phyloP scores from a whole-genome alignment of 306 rosid species.

The Malus fusca region DNA sequence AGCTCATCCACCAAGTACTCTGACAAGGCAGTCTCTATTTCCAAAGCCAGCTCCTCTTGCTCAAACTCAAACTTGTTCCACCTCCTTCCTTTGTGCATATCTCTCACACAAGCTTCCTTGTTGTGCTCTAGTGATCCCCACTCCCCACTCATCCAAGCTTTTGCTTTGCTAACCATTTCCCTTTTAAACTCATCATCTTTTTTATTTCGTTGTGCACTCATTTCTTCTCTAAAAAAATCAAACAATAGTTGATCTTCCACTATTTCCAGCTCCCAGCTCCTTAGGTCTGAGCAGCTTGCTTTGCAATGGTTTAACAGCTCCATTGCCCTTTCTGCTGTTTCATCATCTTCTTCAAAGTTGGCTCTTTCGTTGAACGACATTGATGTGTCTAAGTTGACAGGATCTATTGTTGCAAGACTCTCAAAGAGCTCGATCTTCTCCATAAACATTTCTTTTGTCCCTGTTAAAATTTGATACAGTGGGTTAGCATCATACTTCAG shows the following conservation, averaged over 20 bases:
- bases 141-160: constrained; percentile 35
- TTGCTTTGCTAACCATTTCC: constrained; percentile 34
- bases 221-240: constrained; percentile 50
- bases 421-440: constrained; percentile 37
- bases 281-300: constrained; percentile 17
- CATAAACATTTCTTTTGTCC: constrained; percentile 39
- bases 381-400: constrained; percentile 16
- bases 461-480: constrained; percentile 25
- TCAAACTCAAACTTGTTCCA: constrained; percentile 51
- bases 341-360: constrained; percentile 17
- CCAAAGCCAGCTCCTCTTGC: constrained; percentile 39
- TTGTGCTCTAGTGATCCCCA: constrained; percentile 20
- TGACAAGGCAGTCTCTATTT: constrained; percentile 40
- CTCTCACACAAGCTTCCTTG: constrained; percentile 42
- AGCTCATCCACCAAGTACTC: constrained; percentile 40
- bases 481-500: not conserved
- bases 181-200: constrained; percentile 16
- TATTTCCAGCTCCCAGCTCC: not conserved
- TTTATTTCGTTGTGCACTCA: constrained; percentile 18
- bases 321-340: constrained; percentile 31
- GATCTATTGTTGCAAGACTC: constrained; percentile 30
- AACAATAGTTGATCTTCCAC: constrained; percentile 30
- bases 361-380: constrained; percentile 16
- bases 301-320: constrained; percentile 33
- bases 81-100: constrained; percentile 37